Evolutionary conservation across 2,329 filamentous ascomycete species (phyloP), one percentile per base, ranked within the genome.

Genomic region (Ceratocystis ficicola): DNA sequence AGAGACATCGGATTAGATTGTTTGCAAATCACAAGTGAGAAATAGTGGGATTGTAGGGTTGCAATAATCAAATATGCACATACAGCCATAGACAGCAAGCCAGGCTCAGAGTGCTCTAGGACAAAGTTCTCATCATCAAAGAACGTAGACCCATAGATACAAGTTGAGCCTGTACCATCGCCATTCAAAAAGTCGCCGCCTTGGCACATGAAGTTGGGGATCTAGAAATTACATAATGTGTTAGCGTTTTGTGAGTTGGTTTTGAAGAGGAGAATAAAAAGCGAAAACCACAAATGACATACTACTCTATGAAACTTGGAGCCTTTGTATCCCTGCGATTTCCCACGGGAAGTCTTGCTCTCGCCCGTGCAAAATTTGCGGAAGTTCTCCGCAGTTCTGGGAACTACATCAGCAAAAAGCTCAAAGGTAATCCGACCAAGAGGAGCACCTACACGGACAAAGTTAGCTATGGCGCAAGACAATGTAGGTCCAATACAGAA

Each of bases 171-270:
- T 0, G 90, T 95, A 63, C 94, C 94, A 75, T 97, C 89, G 64
- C 91, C 90, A 72, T 96, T 91, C 69, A 96, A 79, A 75, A 97
- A 97, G 76, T 99, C 94, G 65, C 94, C 94, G 59, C 93, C 93
- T 76, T 99, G 94, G 72, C 94, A 89, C 93, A 97, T 97, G 78
- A 97, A 96, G 72, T 89, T 88, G 77, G 89, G 89, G 75, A 96
- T 96, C 90, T 95, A 57, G 10, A 65, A 22, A 57, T 8, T 60
- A 2, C 20, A 28, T 57, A 20, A 25, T 3, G 4, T 20, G 15
- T 59, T 59, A 59, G 55, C 25, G 1, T 59, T 3, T 3, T 15
- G 1, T 25, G 55, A 1, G 28, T 17, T 5, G 25, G 17, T 4
- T 59, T 8, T n/a, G 22, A 32, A 17, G 3, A 55, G 2, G 50